Evolutionary conservation across 192 early-diverging fungal species (phyloP).

Genomic region (Neocallimastix lanati): DNA sequence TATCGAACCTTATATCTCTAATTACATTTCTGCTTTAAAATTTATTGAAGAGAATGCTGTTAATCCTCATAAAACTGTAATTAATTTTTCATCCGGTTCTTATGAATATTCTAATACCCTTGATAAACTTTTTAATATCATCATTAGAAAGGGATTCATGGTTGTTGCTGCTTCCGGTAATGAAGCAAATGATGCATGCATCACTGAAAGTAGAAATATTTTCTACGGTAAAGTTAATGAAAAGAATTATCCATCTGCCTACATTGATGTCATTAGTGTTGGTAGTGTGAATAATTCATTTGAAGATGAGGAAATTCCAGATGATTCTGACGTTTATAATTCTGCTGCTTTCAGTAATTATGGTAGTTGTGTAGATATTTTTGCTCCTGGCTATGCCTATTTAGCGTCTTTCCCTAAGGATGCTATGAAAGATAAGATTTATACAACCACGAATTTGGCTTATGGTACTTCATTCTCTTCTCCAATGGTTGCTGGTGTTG

Average conservation of each 20-base stretch:
- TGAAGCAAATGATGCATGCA: background rate
- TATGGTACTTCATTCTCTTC: background rate
- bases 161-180: background rate
- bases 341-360: background rate
- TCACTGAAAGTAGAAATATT: background rate
- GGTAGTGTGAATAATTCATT: background rate
- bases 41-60: background rate
- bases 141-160: background rate
- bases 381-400: background rate
- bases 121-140: background rate
- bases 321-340: background rate
- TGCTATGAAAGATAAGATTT: background rate
- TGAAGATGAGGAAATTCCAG: background rate
- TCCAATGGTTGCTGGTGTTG: background rate
- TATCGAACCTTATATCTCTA: background rate
- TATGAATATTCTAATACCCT: background rate
- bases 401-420: background rate
- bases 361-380: background rate
- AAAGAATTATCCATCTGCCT: background rate
- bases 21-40: background rate
- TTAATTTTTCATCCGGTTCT: background rate
- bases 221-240: background rate
- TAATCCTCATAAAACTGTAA: background rate
- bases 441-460: background rate
- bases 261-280: background rate